phyloP scores from a whole-genome alignment of 2,329 filamentous ascomycete genomes.

The Colletotrichum chlorophyti region DNA sequence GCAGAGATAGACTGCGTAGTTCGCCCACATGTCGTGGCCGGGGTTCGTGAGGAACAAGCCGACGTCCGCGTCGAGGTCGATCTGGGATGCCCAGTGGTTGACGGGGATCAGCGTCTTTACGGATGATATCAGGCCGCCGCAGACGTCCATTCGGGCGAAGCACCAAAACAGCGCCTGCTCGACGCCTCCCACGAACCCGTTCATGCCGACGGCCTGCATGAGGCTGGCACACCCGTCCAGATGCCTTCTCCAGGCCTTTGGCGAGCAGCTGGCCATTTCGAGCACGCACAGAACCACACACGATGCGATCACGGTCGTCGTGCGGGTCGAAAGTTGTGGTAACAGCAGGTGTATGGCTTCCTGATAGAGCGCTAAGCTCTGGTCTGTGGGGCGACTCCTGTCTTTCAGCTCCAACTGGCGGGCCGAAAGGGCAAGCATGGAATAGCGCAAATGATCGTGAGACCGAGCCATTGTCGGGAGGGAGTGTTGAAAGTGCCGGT shows the following conservation, averaged over 20 bases:
- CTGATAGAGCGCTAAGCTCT: constrained; percentile 62
- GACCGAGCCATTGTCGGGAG: constrained; percentile 57
- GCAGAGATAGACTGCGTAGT: constrained; percentile 64
- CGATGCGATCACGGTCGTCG: constrained; percentile 41
- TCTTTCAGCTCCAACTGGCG: constrained; percentile 59
- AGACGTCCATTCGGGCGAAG: constrained; percentile 65
- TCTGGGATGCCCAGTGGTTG: constrained; percentile 49
- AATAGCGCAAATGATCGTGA: constrained; percentile 54
- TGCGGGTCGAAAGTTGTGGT: constrained; percentile 41
- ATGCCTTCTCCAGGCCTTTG: constrained; percentile 60
- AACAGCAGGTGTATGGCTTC: constrained; percentile 54
- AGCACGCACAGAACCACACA: constrained; percentile 47
- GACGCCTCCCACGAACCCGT: constrained; percentile 59
- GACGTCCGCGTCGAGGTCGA: constrained; percentile 38
- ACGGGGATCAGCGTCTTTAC: constrained; percentile 57
- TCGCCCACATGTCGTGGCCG: constrained; percentile 60
- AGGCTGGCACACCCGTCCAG: constrained; percentile 64
- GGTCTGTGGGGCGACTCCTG: constrained; percentile 48
- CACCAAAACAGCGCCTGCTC: constrained; percentile 65
- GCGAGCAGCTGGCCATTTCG: constrained; percentile 50
- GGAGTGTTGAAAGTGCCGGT: constrained; percentile 58
- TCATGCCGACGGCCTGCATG: constrained; percentile 58
- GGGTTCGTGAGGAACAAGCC: constrained; percentile 44
- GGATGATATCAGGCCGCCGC: constrained; percentile 62
- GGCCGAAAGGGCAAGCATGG: constrained; percentile 61